phyloP scores from a whole-genome alignment of 2,329 filamentous ascomycete genomes.

The Orbilia brochopaga region DNA sequence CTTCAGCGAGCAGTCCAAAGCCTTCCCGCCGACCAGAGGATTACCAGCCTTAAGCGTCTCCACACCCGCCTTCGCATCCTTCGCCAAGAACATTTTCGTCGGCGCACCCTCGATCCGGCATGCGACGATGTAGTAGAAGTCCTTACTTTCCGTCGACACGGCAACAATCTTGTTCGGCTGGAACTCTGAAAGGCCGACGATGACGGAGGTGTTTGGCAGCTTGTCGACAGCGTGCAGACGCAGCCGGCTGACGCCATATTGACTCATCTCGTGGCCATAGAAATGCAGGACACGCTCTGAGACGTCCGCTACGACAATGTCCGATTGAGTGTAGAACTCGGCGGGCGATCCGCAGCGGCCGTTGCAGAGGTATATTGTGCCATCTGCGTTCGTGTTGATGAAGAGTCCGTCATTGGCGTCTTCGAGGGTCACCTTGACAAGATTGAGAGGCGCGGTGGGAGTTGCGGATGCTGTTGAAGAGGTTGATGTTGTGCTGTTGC shows the following conservation, averaged over 20 bases:
- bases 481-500: slow-evolving; percentile 3
- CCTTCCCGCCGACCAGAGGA: slow-evolving; percentile 20
- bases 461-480: slow-evolving; percentile 9
- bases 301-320: slow-evolving; percentile 21
- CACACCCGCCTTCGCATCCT: slow-evolving; percentile 21
- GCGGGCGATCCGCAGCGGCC: slow-evolving; percentile 29
- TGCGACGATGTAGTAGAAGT: slow-evolving; percentile 18
- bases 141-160: slow-evolving; percentile 1
- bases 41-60: slow-evolving; percentile 15
- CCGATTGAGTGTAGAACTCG: slow-evolving; percentile 31
- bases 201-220: slow-evolving; percentile 24
- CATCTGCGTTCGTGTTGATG: slow-evolving; percentile 35
- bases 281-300: slow-evolving; percentile 15
- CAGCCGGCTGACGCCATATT: slow-evolving; percentile 35
- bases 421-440: slow-evolving; percentile 24
- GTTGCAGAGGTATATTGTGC: slow-evolving; percentile 38
- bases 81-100: slow-evolving; percentile 34
- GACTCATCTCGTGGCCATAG: slow-evolving; percentile 21
- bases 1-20: slow-evolving; percentile 37
- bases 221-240: slow-evolving; percentile 19
- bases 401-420: slow-evolving; percentile 34
- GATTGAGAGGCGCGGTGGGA: not conserved
- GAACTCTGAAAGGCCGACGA: slow-evolving; percentile 34
- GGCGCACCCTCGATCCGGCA: slow-evolving; percentile 26
- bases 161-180: slow-evolving; percentile 22